Percentiles rank a stretch among this genome's conserved stretches.
These are phyloP conservation scores for Paraphoma sp. DNA, from an alignment of 2,329 filamentous ascomycete species.

Conservation along the genomic window DNA sequence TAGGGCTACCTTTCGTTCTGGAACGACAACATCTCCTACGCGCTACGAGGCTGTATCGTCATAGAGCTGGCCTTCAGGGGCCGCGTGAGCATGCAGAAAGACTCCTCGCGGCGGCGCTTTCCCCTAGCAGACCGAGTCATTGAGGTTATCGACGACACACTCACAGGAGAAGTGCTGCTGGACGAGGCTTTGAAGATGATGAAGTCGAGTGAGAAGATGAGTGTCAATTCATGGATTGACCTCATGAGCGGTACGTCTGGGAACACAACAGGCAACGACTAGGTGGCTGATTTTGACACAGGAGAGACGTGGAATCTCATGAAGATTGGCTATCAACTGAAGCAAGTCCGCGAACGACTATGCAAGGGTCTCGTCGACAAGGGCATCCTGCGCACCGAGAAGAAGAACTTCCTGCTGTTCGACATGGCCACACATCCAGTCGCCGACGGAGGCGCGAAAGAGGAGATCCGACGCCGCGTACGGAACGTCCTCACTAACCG, in stretches of 20 bases:
- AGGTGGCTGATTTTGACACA: constrained; percentile 50
- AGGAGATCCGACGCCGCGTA: constrained; percentile 92
- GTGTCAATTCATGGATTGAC: constrained; percentile 98
- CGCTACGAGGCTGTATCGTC: constrained; percentile 95
- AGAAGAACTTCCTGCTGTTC: constrained; percentile 98
- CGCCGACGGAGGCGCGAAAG: constrained; percentile 94
- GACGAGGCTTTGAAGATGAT: constrained; percentile 99
- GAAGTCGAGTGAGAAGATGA: constrained; percentile 99
- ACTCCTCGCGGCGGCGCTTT: constrained; percentile 88
- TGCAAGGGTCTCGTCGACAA: constrained; percentile 98
- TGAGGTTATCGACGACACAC: constrained; percentile 94
- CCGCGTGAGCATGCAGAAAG: constrained; percentile 98
- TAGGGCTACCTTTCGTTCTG: constrained; percentile 98
- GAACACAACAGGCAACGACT: background rate
- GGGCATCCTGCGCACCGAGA: constrained; percentile 96
- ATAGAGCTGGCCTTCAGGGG: constrained; percentile 96
- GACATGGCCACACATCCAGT: constrained; percentile 99
- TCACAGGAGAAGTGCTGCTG: constrained; percentile 95
- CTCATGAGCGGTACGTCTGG: constrained; percentile 85
- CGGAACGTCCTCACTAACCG: constrained; percentile 91
- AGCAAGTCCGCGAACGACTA: constrained; percentile 96
- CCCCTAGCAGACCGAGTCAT: constrained; percentile 92
- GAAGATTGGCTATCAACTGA: constrained; percentile 99
- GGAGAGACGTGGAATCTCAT: constrained; percentile 99
- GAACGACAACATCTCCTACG: constrained; percentile 99